Percentiles rank a stretch among this genome's conserved stretches.
phyloP scores from a whole-genome alignment of 768 basidiomycete species.

The Suillus americanus region DNA sequence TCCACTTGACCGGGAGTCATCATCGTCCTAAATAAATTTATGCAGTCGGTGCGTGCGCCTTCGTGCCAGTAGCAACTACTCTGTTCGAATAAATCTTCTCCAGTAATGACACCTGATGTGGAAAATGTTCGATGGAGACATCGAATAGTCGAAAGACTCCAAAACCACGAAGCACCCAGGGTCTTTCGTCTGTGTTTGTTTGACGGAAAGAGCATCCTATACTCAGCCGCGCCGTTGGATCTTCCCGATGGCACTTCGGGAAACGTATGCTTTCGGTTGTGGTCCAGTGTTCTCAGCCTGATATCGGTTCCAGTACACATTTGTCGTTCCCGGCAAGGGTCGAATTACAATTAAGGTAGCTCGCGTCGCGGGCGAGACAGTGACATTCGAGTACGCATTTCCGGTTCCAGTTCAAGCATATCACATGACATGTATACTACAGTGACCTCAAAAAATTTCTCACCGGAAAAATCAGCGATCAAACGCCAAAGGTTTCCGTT shows the following conservation, averaged over 20 bases:
- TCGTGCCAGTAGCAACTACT: slow-evolving; percentile 26
- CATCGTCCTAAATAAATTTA: slow-evolving; percentile 3
- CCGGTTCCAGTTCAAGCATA: background rate
- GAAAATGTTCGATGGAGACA: slow-evolving; percentile 24
- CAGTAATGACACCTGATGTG: slow-evolving; percentile 21
- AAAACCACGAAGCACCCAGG: slow-evolving; percentile 33
- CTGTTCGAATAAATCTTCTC: background rate
- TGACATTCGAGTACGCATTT: slow-evolving; percentile 20
- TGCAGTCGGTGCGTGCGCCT: slow-evolving; percentile 3
- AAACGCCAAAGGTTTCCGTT: slow-evolving; percentile 30
- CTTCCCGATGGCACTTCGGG: slow-evolving; percentile 33
- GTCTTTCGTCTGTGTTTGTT: slow-evolving; percentile 47
- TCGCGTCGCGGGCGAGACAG: slow-evolving; percentile 38
- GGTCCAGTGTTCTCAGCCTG: background rate
- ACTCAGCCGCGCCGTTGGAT: slow-evolving; percentile 26
- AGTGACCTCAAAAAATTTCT: slow-evolving; percentile 30
- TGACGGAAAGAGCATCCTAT: slow-evolving; percentile 46
- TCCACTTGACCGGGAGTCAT: background rate
- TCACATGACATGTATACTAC: background rate
- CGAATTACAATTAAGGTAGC: slow-evolving; percentile 32
- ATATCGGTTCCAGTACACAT: background rate
- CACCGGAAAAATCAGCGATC: slow-evolving; percentile 22
- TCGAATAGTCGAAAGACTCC: slow-evolving; percentile 35
- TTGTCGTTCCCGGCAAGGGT: slow-evolving; percentile 38
- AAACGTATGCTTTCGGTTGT: slow-evolving; percentile 23